A percentile compares a stretch with the other conserved stretches of the same genome.
These are phyloP conservation scores for Curvularia verruculosa DNA, from an alignment of 2,329 filamentous ascomycete genomes.

Conservation along the genomic window DNA sequence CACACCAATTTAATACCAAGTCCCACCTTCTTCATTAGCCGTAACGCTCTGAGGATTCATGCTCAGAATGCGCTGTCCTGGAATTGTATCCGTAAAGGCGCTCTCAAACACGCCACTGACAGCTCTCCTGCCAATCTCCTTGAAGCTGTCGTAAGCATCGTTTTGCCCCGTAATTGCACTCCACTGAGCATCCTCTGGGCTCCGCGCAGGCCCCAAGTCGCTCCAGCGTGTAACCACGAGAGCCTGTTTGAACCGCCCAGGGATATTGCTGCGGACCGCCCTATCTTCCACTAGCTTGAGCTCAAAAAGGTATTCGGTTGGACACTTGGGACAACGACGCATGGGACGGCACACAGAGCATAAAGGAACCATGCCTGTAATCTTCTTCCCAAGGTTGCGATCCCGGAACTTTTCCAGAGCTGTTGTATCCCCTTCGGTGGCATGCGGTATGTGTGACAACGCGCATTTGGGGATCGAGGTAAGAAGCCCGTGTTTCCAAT, in stretches of 20 bases:
- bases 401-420: constrained; percentile 51
- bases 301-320: constrained; percentile 67
- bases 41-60: constrained; percentile 64
- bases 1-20: constrained; percentile 59
- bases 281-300: constrained; percentile 65
- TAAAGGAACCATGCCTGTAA: constrained; percentile 56
- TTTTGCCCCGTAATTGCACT: constrained; percentile 56
- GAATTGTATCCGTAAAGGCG: constrained; percentile 61
- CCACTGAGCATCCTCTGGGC: constrained; percentile 58
- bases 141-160: constrained; percentile 61
- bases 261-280: constrained; percentile 45
- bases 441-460: constrained; percentile 61
- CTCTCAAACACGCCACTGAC: constrained; percentile 66
- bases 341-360: constrained; percentile 65
- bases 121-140: constrained; percentile 58
- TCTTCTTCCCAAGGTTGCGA: constrained; percentile 34
- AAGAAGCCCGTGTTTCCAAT: constrained; percentile 67
- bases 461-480: constrained; percentile 68
- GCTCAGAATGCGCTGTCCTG: constrained; percentile 63
- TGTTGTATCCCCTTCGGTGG: constrained; percentile 43
- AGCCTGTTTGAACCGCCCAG: constrained; percentile 62
- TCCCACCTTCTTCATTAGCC: constrained; percentile 61
- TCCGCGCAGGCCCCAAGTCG: constrained; percentile 61
- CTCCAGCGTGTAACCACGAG: constrained; percentile 67
- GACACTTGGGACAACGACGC: constrained; percentile 66